Evolutionary conservation across 441 rosid genomes (phyloP), one percentile per base, ranked within the genome.

Genomic region (Gossypium davidsonii): DNA sequence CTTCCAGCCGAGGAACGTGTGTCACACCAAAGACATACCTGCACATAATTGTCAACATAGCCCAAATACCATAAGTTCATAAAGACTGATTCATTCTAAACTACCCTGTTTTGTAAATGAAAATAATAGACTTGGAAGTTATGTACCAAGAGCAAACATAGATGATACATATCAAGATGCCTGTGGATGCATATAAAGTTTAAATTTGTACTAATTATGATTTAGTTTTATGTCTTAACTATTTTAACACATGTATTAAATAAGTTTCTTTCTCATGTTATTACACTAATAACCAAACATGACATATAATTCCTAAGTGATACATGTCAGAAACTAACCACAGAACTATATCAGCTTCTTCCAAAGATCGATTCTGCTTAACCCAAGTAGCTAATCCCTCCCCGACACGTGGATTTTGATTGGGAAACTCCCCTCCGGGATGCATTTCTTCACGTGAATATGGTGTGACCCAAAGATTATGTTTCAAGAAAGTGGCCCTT

Each of bases 401-500:
- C 4, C 80, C 81, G 63, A 74, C 85, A 18, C 85, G 84, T 5
- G 85, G 89, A 73, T 85, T 85, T 68, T 85, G 89, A 70, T 85
- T 83, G 4, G 89, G 89, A 76, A 85, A 85, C 73, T 85, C 87
- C 53, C 89, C 89, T 57, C 89, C 89, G 1, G 89, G 89, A 67
- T 76, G 79, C 84, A 77, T 83, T 67, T 85, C 87, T 25, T 80
- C 80, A 10, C 21, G 79, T 26, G 84, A 79, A 73, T 83, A 85
- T 7, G 83, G 81, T 26, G 87, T 85, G 57, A 85, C 85, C 89
- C 89, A 85, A 8, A 85, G 83, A 52, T 85, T 85, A 74, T 85
- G 89, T 65, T 85, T 85, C 74, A 83, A 78, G 80, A 85, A 85
- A 71, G 89, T 79, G 56, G 89, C 87, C 64, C 89, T 76, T 68